Base-by-base conservation (phyloP, 148 eudicot genomes). In the Diospyros kaki region DNA sequence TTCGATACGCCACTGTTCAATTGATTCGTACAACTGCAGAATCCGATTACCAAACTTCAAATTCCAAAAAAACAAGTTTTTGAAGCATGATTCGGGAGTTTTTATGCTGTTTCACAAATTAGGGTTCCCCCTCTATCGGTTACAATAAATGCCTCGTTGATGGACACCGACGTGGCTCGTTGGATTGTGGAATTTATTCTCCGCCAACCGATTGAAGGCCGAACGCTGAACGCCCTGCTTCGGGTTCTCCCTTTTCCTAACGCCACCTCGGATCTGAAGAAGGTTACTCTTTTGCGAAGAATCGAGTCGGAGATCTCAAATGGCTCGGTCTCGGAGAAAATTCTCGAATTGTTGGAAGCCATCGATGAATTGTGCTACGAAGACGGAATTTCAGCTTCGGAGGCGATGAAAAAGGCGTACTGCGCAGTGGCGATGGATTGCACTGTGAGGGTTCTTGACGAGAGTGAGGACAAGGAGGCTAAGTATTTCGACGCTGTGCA, bases 101-200 rank as follows among this genome's bases (percentile, higher is more conserved):
- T 2, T 28, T 60, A 17, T 60, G 9, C 45, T 28, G 28, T 28
- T 62, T 62, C 44, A 4, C 8, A 40, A 62, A 62, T 6, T 62
- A 62, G 44, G 15, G 45, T 38, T 62, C 40, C 40, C 7, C 44
- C 9, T 62, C 40, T 3, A 41, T 39, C 41, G 39, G 64, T 38
- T 62, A 38, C 41, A 4, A 17, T 13, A 12, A 56, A 56, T 5
- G 4, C 53, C 1, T 51, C 15, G 46, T 60, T 14, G 55, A 88
- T 86, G 86, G 88, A 91, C 71, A 70, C 69, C 53, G 82, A 80
- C 2, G 68, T 84, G 5, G 68, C 86, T 9, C 76, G 73, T 44
- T 89, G 91, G 93, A 71, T 91, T n/a, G 72, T 86, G 3, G 96
- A 91, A 42, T 89, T 74, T 69, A 83, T 86, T n/a, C 70, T 89